Evolutionary conservation across 1,284 basidiomycete species (phyloP), one percentile per base, ranked within the genome.

Genomic region (Kalmanozyma brasiliensis): DNA sequence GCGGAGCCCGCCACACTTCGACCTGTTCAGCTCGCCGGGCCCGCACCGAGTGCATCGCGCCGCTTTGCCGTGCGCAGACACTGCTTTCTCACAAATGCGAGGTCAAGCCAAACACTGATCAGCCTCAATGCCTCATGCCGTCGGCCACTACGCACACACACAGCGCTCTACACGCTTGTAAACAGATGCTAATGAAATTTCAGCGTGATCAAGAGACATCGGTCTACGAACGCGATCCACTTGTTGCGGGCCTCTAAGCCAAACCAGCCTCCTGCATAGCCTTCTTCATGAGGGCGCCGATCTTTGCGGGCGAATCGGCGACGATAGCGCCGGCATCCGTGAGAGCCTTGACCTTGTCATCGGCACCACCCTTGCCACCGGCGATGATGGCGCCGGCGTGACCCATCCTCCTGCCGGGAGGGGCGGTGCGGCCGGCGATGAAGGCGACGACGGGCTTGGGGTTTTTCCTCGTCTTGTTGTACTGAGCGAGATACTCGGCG

Each of bases 361-460:
- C 88, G 5, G 96, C 96, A 70, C 93, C 93, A 82, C 92, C 95
- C 86, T 98, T 98, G 49, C 96, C 96, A 73, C 96, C 96, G 58
- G 91, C 89, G 75, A 98, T 98, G 83, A 98, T 98, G 58, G 95
- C 96, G 77, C 96, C 77, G 9, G 9, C 32, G 45, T 74, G 73
- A 51, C 96, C 96, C 96, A 98, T 99, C 75, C 95, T 89, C 76
- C 96, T 87, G 49, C 96, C 96, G 38, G 96, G 96, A 55, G 96
- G 96, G 38, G 96, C 96, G 51, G 96, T 98, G 19, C 84, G 78
- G 32, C 94, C 96, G 62, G 96, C 96, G 80, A 99, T 98, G 85
- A 99, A 99, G 49, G 91, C 92, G 58, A 98, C 93, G 38, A 98
- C 93, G 52, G 96, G 96, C 85, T 98, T 98, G 69, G 92, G 92